Evolutionary conservation across 1,284 basidiomycete genomes (phyloP), one percentile per base, ranked within the genome.

Genomic region (Agaricales sp.): DNA sequence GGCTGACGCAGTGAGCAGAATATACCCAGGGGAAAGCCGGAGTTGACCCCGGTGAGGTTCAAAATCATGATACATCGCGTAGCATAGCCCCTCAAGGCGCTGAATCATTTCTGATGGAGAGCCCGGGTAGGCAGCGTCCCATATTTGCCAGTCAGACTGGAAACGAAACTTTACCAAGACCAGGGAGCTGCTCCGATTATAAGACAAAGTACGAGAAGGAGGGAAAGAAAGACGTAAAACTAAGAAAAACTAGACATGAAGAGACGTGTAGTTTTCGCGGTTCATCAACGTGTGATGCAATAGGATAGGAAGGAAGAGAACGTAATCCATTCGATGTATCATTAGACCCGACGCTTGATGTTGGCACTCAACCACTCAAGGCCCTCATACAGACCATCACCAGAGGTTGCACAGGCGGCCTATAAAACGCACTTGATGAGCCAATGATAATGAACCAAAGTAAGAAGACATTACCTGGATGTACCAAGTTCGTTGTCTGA

Each of bases 371-470:
- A 72, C 92, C 92, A 95, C 73, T 96, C 92, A 58, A 96, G 77
- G 71, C 95, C 95, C 74, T 99, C 96, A 70, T 99, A 99, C 55
- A 99, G 79, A 75, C 95, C 95, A 67, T 99, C 96, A 63, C 96
- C 96, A 62, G 90, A 94, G 49, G 96, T 99, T 52, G 96, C 96
- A 67, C 96, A 99, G 45, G 96, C 95, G 58, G 96, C 92, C 87
- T 90, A 54, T 6, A 30, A 11, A 54, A 38, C 46, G 45, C 46
- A 46, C 26, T 50, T 45, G 48, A 50, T 56, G 54, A 45, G 50
- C 50, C 47, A 25, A 48, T 49, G 43, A 52, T 20, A n/a, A n/a
- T n/a, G n/a, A n/a, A n/a, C n/a, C n/a, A 51, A 43, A 54, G 52
- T 43, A 43, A 25, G 26, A 47, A 47, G 35, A 43, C 65, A 80